phyloP scores from a whole-genome alignment of 805 yeast species.

The Teunomyces lycoperdinae region DNA sequence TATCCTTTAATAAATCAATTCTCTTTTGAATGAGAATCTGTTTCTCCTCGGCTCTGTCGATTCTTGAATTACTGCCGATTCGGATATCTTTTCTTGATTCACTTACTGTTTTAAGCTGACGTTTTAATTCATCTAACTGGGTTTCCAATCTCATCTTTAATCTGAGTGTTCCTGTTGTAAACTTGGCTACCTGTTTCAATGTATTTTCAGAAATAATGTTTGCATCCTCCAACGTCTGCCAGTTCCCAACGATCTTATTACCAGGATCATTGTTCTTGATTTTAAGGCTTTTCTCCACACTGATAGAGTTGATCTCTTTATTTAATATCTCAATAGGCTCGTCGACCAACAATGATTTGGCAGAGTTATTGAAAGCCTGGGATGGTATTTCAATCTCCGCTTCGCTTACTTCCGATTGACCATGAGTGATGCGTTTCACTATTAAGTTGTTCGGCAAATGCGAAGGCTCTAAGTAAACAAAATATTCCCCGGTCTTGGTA shows the following conservation, averaged over 20 bases:
- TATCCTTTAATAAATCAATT: conserved; percentile 17
- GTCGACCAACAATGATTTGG: not conserved
- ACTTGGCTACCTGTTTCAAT: conserved; percentile 12
- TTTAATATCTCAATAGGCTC: conserved; percentile 1
- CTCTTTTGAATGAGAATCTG: conserved; percentile 23
- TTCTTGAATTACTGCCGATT: conserved; percentile 6
- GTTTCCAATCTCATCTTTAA: conserved; percentile 16
- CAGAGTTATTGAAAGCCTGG: too few relatives aligned
- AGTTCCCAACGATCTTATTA: conserved; percentile 7
- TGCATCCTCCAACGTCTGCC: conserved; percentile 8
- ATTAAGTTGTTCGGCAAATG: not conserved
- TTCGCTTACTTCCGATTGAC: not conserved
- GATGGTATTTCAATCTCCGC: not conserved
- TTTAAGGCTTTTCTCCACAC: not conserved
- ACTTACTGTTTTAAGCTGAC: conserved; percentile 12
- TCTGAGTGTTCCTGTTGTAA: conserved; percentile 17
- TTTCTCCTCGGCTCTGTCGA: conserved; percentile 10
- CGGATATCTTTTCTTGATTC: not conserved
- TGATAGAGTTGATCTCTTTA: not conserved
- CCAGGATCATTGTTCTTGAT: not conserved
- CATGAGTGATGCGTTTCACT: not conserved
- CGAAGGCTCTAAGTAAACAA: conserved; percentile 9
- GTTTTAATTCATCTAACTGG: conserved; percentile 24
- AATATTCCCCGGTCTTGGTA: conserved; percentile 27
- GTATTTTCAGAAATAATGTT: conserved; percentile 19